Evolutionary conservation across 2,329 filamentous ascomycete species (phyloP).

Genomic region (Phyllosticta capitalensis): DNA sequence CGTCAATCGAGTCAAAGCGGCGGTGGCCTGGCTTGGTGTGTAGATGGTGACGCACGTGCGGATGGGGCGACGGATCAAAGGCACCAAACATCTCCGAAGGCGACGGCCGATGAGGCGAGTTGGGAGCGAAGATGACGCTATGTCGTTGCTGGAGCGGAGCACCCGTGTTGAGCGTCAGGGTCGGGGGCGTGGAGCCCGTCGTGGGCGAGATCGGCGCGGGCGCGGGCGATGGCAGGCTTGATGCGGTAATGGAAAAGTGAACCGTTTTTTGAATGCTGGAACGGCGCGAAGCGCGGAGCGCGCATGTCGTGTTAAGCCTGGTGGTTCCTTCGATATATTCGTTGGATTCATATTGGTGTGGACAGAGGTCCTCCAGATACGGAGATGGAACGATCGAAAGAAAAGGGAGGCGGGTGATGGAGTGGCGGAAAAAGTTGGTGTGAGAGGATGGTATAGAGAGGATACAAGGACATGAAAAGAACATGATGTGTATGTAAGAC

Average conservation of each 20-base stretch:
- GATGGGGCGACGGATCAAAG: not conserved
- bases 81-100: constrained; percentile 15
- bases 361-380: not conserved
- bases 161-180: not conserved
- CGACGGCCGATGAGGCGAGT: constrained; percentile 19
- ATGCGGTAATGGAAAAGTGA: not conserved
- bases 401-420: not conserved
- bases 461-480: not conserved
- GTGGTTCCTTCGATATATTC: not conserved
- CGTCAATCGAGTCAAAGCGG: not conserved
- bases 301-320: not conserved
- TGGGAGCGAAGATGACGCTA: constrained; percentile 7
- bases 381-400: not conserved
- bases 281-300: not conserved
- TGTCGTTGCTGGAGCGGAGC: not conserved
- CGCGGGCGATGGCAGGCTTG: not conserved
- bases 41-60: not conserved
- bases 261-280: not conserved
- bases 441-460: not conserved
- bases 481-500: not conserved
- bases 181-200: not conserved
- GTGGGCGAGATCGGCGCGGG: not conserved
- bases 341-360: not conserved
- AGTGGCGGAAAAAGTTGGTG: not conserved
- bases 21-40: not conserved